Evolutionary conservation across 768 basidiomycete species (phyloP), one percentile per base, ranked within the genome.

Genomic region (Podaxis sp.): DNA sequence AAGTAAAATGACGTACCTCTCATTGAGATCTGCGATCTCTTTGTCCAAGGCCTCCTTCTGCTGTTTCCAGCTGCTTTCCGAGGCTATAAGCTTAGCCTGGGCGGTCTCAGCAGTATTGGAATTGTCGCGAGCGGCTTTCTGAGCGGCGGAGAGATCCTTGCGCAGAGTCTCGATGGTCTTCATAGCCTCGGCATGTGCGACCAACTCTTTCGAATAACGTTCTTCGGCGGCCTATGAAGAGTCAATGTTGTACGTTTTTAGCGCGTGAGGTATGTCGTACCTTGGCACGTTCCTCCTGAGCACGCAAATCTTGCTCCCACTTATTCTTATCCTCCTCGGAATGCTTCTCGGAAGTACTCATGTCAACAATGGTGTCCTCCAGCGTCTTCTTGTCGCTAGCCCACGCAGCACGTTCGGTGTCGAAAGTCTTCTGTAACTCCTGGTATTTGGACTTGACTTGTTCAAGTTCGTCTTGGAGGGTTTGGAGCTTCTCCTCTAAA

Each of bases 181-280:
- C 80, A 95, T 89, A 0, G 90, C 83, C 22, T 94, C 93, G 0
- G 94, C 93, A 71, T 96, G 94, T 0, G 90, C 79, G 36, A 95
- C 76, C n/a, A 95, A 84, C 70, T 93, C 93, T 56, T 87, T 82
- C 4, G 87, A 83, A 67, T 95, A 95, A 59, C 88, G 84, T 56
- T 91, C 89, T 70, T 95, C 91, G 4, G 91, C 91, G 66, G 87
- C 82, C 84, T 87, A 65, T 8, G 37, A 33, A 41, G 41, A 22
- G 46, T 49, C 20, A 63, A 20, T 4, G 52, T 37, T 44, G 22
- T 51, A 30, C 26, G 22, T 49, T 12, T 17, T 20, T 17, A 48
- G 54, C 30, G 26, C 7, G 12, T 20, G 28, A 26, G 51, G 28
- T 1, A 10, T 22, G 12, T 65, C 77, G 24, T 67, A 88, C 91